Percentiles rank a stretch among this genome's conserved stretches.
Conservation (phyloP, 345 rosid species). For the Murraya paniculata region DNA sequence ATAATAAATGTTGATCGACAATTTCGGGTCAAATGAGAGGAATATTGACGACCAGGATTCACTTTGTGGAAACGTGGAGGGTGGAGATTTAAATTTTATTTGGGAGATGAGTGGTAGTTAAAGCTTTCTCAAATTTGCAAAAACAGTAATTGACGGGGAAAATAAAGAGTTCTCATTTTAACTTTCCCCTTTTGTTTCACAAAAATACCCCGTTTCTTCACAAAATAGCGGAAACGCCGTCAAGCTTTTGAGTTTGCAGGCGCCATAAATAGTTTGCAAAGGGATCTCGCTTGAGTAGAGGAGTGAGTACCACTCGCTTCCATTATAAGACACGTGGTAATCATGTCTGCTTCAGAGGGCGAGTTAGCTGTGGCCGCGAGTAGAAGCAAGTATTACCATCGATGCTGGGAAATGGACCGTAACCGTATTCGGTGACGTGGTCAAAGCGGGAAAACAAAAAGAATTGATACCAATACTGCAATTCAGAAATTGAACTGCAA, state of each 20-base stretch:
- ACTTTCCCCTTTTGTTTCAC: slow-evolving; percentile 1
- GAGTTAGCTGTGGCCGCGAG: not conserved
- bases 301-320: not conserved
- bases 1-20: slow-evolving; percentile 8
- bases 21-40: slow-evolving; percentile 10
- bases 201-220: not conserved
- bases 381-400: not conserved
- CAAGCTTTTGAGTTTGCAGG: slow-evolving; percentile 14
- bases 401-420: not conserved
- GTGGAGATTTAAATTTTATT: not conserved
- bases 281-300: not conserved
- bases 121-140: slow-evolving; percentile 12
- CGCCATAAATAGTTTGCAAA: slow-evolving; percentile 2
- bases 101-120: slow-evolving; percentile 20
- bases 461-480: not conserved
- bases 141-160: slow-evolving; percentile 8
- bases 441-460: not conserved
- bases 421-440: slow-evolving; percentile 4
- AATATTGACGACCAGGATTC: slow-evolving; percentile 13
- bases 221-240: slow-evolving; percentile 23
- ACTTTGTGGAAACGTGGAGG: slow-evolving; percentile 11
- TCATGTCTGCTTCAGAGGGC: not conserved
- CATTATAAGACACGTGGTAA: not conserved
- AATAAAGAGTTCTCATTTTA: slow-evolving; percentile 4
- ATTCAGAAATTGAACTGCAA: not conserved